Conservation (phyloP, 352 stramenopile species). For the Pythium utonaiense region DNA sequence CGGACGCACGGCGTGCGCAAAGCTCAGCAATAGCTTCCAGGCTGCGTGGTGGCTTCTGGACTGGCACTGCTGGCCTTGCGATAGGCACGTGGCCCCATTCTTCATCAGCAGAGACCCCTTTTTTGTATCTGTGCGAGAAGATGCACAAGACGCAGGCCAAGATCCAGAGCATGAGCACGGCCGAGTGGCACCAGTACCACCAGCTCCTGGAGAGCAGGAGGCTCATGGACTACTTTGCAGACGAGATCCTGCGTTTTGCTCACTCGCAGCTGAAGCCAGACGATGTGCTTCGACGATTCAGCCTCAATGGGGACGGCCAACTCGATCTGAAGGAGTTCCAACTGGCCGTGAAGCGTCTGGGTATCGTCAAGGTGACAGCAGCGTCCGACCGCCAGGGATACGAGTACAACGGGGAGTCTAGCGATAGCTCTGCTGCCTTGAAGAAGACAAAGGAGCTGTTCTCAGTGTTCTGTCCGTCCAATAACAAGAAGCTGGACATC, state of each 20-base stretch:
- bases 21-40: background rate
- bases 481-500: slow-evolving; percentile 69
- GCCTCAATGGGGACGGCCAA: slow-evolving; percentile 70
- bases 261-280: slow-evolving; percentile 61
- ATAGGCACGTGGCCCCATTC: no score
- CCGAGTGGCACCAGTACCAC: slow-evolving; percentile 72
- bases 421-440: background rate
- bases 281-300: slow-evolving; percentile 67
- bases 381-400: slow-evolving; percentile 4
- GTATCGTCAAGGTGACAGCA: slow-evolving; percentile 35
- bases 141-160: slow-evolving; percentile 69
- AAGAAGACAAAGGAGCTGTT: slow-evolving; percentile 47
- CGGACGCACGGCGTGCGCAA: background rate
- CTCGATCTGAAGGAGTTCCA: slow-evolving; percentile 76
- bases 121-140: background rate
- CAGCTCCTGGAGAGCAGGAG: slow-evolving; percentile 52
- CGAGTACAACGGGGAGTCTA: background rate
- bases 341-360: slow-evolving; percentile 64
- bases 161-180: slow-evolving; percentile 78
- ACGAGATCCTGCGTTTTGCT: slow-evolving; percentile 60
- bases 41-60: no score
- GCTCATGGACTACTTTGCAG: slow-evolving; percentile 55
- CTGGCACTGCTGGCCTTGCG: no score
- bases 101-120: no score
- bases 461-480: slow-evolving; percentile 60